These are phyloP conservation scores for Circinella umbellata DNA, from an alignment of 371 early-diverging fungal species.

Conservation along the genomic window DNA sequence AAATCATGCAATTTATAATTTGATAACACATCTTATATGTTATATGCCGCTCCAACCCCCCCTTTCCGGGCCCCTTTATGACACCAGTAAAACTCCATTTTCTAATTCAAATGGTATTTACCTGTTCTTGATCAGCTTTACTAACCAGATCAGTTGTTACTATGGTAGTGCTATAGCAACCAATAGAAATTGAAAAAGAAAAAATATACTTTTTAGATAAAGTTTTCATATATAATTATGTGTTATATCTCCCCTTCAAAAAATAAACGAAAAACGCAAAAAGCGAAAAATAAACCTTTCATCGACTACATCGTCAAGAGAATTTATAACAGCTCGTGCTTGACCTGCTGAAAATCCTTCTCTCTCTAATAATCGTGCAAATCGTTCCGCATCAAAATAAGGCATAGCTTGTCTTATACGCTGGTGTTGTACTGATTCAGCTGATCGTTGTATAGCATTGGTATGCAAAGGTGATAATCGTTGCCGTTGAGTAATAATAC, in stretches of 20 bases:
- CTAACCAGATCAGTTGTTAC: constrained; percentile 73
- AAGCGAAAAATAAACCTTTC: constrained; percentile 62
- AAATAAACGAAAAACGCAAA: no score
- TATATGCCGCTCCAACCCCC: no score
- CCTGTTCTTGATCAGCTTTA: constrained; percentile 85
- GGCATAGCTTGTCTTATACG: constrained; percentile 35
- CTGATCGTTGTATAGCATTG: background rate
- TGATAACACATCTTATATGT: no score
- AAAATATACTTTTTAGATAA: no score
- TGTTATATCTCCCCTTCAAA: no score
- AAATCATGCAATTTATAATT: background rate
- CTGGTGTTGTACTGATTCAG: constrained; percentile 4
- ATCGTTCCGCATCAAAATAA: constrained; percentile 78
- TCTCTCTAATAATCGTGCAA: constrained; percentile 73
- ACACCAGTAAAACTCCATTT: no score
- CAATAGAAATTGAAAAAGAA: background rate
- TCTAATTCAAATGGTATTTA: constrained; percentile 19
- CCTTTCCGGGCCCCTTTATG: background rate
- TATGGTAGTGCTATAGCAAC: constrained; percentile 50
- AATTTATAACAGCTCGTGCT: constrained; percentile 79
- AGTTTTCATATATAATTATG: no score
- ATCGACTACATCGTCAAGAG: constrained; percentile 75
- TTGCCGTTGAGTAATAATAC: background rate
- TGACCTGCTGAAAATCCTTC: constrained; percentile 80
- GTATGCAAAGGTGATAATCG: background rate